These are phyloP conservation scores for Penicillium crustosum DNA, from an alignment of 2,329 filamentous ascomycete species.

Conservation along the genomic window DNA sequence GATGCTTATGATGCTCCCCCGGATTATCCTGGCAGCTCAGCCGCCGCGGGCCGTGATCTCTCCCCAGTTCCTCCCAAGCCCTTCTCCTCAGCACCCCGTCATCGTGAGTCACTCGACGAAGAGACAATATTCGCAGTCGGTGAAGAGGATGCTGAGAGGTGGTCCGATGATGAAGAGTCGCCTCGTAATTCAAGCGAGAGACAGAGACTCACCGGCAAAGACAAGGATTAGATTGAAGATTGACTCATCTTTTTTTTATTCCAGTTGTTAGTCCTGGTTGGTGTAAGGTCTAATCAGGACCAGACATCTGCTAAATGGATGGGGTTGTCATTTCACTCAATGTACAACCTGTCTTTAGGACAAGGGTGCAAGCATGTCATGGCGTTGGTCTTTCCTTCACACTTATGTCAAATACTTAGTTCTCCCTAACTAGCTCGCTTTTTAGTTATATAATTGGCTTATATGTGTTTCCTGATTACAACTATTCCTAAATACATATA, in stretches of 20 bases:
- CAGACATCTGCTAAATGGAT: neutral
- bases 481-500: neutral
- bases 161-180: slow-evolving; percentile 66
- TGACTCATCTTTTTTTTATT: neutral
- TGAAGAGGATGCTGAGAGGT: slow-evolving; percentile 73
- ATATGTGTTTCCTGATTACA: slow-evolving; percentile 4
- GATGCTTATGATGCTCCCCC: slow-evolving; percentile 46
- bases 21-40: slow-evolving; percentile 35
- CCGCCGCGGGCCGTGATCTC: slow-evolving; percentile 35
- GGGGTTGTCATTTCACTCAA: neutral
- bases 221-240: slow-evolving; percentile 13
- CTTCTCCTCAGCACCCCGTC: slow-evolving; percentile 50
- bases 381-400: slow-evolving; percentile 25
- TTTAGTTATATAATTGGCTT: slow-evolving; percentile 11
- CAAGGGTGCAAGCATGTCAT: slow-evolving; percentile 23
- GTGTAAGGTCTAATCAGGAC: neutral
- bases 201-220: slow-evolving; percentile 52
- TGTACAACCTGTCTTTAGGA: slow-evolving; percentile 10
- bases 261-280: neutral
- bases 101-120: slow-evolving; percentile 69
- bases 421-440: slow-evolving; percentile 12
- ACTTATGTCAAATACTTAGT: slow-evolving; percentile 14
- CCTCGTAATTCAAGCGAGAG: slow-evolving; percentile 52
- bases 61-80: slow-evolving; percentile 52
- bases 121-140: slow-evolving; percentile 96